phyloP scores from a whole-genome alignment of 768 basidiomycete species.

The Trametes coccinea region DNA sequence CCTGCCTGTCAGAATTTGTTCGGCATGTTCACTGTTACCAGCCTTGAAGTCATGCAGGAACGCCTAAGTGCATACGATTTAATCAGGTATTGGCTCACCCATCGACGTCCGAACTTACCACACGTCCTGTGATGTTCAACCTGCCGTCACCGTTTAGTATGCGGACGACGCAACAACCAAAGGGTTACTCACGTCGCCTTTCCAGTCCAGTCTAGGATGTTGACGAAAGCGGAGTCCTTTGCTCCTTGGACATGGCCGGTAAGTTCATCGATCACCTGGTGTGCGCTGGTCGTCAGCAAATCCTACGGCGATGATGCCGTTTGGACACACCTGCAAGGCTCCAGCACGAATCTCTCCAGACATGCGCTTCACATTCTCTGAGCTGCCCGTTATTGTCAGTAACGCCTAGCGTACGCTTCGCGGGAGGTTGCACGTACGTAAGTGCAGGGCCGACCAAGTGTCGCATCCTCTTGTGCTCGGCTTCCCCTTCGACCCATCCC shows the following conservation, averaged over 20 bases:
- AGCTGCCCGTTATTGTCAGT: no score
- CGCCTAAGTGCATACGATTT: conserved; percentile 13
- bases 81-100: no score
- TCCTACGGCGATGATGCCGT: not conserved
- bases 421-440: conserved; percentile 8
- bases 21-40: conserved; percentile 31
- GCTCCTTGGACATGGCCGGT: not conserved
- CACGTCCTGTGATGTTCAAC: conserved; percentile 8
- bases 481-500: conserved; percentile 40
- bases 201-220: conserved; percentile 20
- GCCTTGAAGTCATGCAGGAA: conserved; percentile 41
- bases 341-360: not conserved
- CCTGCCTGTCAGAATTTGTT: conserved; percentile 25
- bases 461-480: conserved; percentile 35
- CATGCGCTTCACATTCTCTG: conserved; percentile 17
- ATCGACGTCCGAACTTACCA: not conserved
- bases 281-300: no score
- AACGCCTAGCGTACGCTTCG: no score
- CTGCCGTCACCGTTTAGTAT: not conserved
- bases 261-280: conserved; percentile 7
- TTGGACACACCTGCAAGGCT: not conserved
- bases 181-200: conserved; percentile 17
- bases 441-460: conserved; percentile 24
- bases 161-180: no score
- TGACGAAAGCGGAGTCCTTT: not conserved